Base-by-base conservation (phyloP, 345 rosid species). In the Rhizophora apiculata region DNA sequence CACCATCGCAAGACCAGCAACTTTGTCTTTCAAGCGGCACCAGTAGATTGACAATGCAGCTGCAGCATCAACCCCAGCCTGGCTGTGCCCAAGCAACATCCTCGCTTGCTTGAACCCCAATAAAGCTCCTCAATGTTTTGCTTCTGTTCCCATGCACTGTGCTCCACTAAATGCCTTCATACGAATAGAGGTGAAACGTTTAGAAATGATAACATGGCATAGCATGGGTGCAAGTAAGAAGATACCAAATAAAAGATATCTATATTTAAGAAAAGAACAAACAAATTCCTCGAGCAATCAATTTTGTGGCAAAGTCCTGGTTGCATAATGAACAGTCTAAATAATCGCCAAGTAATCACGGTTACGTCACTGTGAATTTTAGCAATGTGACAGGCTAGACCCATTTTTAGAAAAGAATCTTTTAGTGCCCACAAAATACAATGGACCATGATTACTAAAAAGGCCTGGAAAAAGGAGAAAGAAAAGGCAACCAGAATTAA, bases 1-100 rank as follows among this genome's bases (percentile, higher is more conserved):
- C 60, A 89, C 90, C 30, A 89, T 72, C 46, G 86, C 95, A 61
- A 89, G 79, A 73, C 95, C 91, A 13, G 87, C 91, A 73, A 87
- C 92, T 74, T 85, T 89, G 74, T 76, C 72, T 81, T 82, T 72
- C 78, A 89, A 77, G 72, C 81, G 84, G 11, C 73, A 62, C 82
- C 84, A 76, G 78, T 81, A 87, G 31, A 85, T 72, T 48, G 90
- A 84, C 63, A 89, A 80, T 22, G 91, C 87, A n/a, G 90, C 91
- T n/a, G 90, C 88, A 76, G 84, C 88, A 84, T 89, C 91, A 71
- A 87, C 84, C 73, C 89, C 90, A 1, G 91, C 91, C 71, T 89
- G 87, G 83, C 95, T 89, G 78, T 89, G 95, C 39, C 91, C 91
- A 32, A 87, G 89, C 64, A 89, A 74, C 90, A 87, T 84, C 69